Conservation (phyloP, 2,329 filamentous ascomycete genomes). For the Lachnellula subtilissima region DNA sequence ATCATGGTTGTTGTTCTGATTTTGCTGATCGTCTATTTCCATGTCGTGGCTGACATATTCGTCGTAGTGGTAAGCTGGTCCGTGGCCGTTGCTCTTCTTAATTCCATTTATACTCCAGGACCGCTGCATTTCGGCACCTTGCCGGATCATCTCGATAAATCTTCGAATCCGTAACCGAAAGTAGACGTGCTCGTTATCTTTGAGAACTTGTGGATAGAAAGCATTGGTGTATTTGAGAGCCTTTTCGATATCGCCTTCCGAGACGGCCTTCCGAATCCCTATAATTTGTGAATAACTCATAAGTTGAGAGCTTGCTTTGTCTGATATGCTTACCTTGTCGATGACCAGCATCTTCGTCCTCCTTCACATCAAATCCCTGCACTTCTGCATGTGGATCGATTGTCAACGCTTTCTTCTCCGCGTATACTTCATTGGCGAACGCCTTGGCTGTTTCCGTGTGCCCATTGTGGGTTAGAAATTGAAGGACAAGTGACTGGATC, state of each 20-base stretch:
- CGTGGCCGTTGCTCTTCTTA: slow-evolving; percentile 37
- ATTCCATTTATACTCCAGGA: slow-evolving; percentile 21
- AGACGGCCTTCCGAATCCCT: slow-evolving; percentile 82
- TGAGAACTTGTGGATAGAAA: slow-evolving; percentile 76
- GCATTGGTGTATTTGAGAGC: slow-evolving; percentile 76
- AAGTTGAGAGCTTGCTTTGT: background rate
- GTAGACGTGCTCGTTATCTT: slow-evolving; percentile 75
- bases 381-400: slow-evolving; percentile 49
- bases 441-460: slow-evolving; percentile 89
- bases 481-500: slow-evolving; percentile 74
- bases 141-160: slow-evolving; percentile 90
- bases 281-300: slow-evolving; percentile 5
- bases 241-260: slow-evolving; percentile 87
- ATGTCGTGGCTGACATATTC: slow-evolving; percentile 38
- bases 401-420: slow-evolving; percentile 66
- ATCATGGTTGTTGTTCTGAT: slow-evolving; percentile 39
- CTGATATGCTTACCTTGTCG: slow-evolving; percentile 65
- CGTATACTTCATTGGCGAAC: slow-evolving; percentile 75
- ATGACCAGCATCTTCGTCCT: slow-evolving; percentile 82
- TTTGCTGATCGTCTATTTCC: slow-evolving; percentile 50
- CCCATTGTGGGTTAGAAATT: slow-evolving; percentile 91
- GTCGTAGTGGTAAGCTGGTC: slow-evolving; percentile 33
- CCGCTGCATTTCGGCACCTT: slow-evolving; percentile 59
- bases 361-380: slow-evolving; percentile 61
- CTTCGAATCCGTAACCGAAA: slow-evolving; percentile 86